Evolutionary conservation across 306 rosid genomes (phyloP).

Genomic region (Cucurbita moschata): DNA sequence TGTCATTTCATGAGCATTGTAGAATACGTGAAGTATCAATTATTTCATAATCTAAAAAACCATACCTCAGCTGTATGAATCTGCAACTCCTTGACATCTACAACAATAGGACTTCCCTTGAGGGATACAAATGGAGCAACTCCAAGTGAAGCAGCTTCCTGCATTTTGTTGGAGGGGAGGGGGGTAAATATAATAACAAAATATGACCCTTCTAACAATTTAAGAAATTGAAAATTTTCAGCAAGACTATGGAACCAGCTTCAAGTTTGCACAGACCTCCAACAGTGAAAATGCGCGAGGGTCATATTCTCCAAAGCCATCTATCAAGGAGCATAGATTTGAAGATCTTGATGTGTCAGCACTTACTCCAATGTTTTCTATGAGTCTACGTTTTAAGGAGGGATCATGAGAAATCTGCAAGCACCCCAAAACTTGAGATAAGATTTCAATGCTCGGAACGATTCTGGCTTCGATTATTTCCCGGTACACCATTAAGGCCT

Average conservation of each 20-base stretch:
- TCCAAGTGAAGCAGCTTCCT: conserved; percentile 95
- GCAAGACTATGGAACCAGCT: conserved; percentile 1
- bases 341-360: conserved; percentile 34
- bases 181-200: conserved; percentile 6
- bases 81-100: conserved; percentile 51
- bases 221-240: conserved; percentile 1
- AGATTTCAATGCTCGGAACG: conserved; percentile 48
- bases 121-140: conserved; percentile 62
- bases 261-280: conserved; percentile 51
- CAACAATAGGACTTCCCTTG: conserved; percentile 55
- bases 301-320: conserved; percentile 93
- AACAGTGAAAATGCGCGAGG: conserved; percentile 78
- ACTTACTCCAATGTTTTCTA: conserved; percentile 56
- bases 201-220: conserved; percentile 13
- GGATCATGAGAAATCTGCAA: conserved; percentile 54
- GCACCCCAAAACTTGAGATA: conserved; percentile 88
- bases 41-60: conserved; percentile 6
- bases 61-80: conserved; percentile 72
- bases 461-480: conserved; percentile 54
- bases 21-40: neutral
- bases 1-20: neutral
- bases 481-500: conserved; percentile 76
- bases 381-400: conserved; percentile 43
- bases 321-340: conserved; percentile 59
- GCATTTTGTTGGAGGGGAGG: neutral